These are phyloP conservation scores for Salvia rosmarinus DNA, from an alignment of 257 asterid genomes.

Conservation along the genomic window DNA sequence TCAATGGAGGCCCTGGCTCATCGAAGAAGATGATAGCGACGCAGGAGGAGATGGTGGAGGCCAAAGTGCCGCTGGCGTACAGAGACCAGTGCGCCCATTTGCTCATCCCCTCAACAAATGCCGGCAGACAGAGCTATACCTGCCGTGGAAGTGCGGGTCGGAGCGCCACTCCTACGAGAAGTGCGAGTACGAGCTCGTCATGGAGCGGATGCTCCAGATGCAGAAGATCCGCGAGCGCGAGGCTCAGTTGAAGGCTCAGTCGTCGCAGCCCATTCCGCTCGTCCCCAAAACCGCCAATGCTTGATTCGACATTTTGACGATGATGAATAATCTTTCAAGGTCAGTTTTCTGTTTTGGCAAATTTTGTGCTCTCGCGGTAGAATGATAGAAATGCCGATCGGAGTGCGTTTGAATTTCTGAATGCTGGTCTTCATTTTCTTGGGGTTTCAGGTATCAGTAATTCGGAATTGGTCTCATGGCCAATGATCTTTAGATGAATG, in stretches of 20 bases:
- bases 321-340: constrained; percentile 43
- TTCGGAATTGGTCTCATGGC: background rate
- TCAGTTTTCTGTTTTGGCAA: constrained; percentile 22
- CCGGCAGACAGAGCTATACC: constrained; percentile 79
- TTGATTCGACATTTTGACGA: constrained; percentile 40
- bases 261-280: constrained; percentile 62
- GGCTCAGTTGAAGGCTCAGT: constrained; percentile 52
- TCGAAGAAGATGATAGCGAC: constrained; percentile 97
- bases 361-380: background rate
- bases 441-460: background rate
- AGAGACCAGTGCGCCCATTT: constrained; percentile 97
- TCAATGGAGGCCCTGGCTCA: constrained; percentile 84
- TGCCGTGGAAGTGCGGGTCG: constrained; percentile 92
- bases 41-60: constrained; percentile 83
- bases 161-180: constrained; percentile 89
- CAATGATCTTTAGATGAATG: constrained; percentile 17
- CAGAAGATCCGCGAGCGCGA: constrained; percentile 93
- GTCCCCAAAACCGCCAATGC: constrained; percentile 79
- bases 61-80: constrained; percentile 73
- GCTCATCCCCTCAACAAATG: constrained; percentile 85
- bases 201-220: constrained; percentile 99
- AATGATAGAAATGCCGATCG: background rate
- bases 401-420: constrained; percentile 17
- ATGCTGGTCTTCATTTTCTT: background rate
- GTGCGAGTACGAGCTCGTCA: constrained; percentile 94